These are phyloP conservation scores for Exophiala spinifera DNA, from an alignment of 2,329 filamentous ascomycete genomes.

Conservation along the genomic window DNA sequence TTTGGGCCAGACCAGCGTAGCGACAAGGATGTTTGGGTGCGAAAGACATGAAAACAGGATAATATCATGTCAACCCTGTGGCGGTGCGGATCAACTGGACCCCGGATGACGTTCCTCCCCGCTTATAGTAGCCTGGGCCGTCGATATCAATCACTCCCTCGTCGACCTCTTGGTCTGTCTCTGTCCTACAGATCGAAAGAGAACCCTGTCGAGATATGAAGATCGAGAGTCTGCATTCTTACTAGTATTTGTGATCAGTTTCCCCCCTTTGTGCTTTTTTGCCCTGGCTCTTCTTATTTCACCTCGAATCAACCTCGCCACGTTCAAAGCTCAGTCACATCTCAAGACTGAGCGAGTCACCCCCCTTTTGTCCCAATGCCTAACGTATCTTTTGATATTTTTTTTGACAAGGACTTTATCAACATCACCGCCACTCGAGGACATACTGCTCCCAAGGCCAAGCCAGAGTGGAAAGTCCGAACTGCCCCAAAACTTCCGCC, in stretches of 20 bases:
- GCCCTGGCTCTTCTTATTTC: background rate
- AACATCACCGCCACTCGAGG: slow-evolving; percentile 31
- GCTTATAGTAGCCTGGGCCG: background rate
- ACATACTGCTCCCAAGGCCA: slow-evolving; percentile 29
- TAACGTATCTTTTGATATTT: slow-evolving; percentile 33
- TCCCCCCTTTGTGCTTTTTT: background rate
- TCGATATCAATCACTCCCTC: background rate
- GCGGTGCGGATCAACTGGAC: slow-evolving; percentile 15
- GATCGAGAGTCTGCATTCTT: background rate
- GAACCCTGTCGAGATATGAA: background rate
- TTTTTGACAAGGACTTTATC: slow-evolving; percentile 32
- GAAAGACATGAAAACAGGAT: slow-evolving; percentile 17
- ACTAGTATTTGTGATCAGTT: slow-evolving; percentile 1
- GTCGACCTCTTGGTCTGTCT: background rate
- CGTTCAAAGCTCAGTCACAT: slow-evolving; percentile 1
- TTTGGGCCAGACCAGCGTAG: slow-evolving; percentile 6
- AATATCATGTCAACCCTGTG: slow-evolving; percentile 20
- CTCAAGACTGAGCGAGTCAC: slow-evolving; percentile 6
- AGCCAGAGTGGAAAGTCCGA: slow-evolving; percentile 32
- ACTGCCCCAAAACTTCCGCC: slow-evolving; percentile 30
- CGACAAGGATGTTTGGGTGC: slow-evolving; percentile 6
- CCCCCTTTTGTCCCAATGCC: slow-evolving; percentile 27
- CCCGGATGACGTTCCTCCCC: slow-evolving; percentile 20
- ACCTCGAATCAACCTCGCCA: background rate
- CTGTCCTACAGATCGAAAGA: slow-evolving; percentile 1